A percentile compares a stretch with the other conserved stretches of the same genome.
Conservation (phyloP, 192 early-diverging fungal species). For the Blastocladiella britannica region DNA sequence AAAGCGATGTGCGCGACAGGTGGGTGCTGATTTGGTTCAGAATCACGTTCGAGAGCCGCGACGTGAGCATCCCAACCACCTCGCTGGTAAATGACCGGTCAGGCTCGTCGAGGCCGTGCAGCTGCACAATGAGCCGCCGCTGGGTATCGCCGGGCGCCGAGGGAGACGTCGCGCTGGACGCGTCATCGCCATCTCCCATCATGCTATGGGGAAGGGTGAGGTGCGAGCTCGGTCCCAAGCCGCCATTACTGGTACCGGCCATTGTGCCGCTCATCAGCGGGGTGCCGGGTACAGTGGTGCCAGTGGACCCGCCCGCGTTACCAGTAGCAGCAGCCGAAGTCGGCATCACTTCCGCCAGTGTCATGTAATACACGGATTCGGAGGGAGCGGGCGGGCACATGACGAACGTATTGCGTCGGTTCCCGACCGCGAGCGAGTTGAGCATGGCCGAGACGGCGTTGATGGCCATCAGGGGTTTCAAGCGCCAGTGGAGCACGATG, state of each 20-base stretch:
- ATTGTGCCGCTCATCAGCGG: no score
- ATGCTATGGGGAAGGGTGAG: no score
- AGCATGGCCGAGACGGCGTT: neutral
- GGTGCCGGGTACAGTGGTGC: no score
- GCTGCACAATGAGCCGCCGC: neutral
- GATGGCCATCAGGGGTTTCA: neutral
- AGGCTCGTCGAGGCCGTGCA: neutral
- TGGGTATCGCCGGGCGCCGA: neutral
- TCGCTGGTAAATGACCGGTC: neutral
- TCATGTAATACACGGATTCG: neutral
- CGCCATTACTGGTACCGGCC: no score
- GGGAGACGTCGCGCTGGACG: neutral
- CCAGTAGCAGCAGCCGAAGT: no score
- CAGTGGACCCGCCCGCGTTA: no score
- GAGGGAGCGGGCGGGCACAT: neutral
- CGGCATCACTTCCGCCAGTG: neutral
- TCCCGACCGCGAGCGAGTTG: neutral
- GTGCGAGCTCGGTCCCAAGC: neutral
- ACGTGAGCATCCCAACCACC: neutral
- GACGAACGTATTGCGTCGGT: neutral
- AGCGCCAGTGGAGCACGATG: neutral
- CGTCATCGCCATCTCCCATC: neutral
- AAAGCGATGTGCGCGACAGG: neutral
- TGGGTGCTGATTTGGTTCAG: no score
- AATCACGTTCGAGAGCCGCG: neutral